Evolutionary conservation across 257 asterid genomes (phyloP).

Genomic region (Solanum paucissectum): DNA sequence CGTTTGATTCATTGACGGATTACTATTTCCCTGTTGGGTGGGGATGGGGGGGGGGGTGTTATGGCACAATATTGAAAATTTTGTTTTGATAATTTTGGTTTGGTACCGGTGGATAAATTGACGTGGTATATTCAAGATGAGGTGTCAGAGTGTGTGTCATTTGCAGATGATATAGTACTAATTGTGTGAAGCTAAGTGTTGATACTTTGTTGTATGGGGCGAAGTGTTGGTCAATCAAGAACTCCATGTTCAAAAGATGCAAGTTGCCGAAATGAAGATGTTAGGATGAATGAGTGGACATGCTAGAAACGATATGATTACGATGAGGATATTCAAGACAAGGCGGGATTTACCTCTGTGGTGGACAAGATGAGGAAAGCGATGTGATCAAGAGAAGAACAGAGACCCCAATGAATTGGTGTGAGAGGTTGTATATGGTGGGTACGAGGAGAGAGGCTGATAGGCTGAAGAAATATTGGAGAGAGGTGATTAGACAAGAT

Average conservation of each 20-base stretch:
- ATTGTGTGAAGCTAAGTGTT: too few relatives aligned
- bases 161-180: too few relatives aligned
- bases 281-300: not conserved
- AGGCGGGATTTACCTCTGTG: not conserved
- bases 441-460: not conserved
- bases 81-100: not conserved
- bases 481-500: not conserved
- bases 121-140: too few relatives aligned
- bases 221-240: not conserved
- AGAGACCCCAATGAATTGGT: not conserved
- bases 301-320: too few relatives aligned
- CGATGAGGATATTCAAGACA: too few relatives aligned
- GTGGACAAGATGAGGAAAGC: not conserved
- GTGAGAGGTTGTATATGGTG: not conserved
- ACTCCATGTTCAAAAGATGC: not conserved
- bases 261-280: not conserved
- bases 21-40: not conserved
- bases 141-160: rapidly evolving
- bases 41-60: not conserved
- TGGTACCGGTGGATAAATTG: not conserved
- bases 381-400: not conserved
- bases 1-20: not conserved
- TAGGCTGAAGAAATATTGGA: too few relatives aligned
- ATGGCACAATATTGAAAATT: not conserved
- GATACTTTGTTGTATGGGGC: rapidly evolving